Evolutionary conservation across 768 basidiomycete species (phyloP).

Genomic region (Roridomyces roridus): DNA sequence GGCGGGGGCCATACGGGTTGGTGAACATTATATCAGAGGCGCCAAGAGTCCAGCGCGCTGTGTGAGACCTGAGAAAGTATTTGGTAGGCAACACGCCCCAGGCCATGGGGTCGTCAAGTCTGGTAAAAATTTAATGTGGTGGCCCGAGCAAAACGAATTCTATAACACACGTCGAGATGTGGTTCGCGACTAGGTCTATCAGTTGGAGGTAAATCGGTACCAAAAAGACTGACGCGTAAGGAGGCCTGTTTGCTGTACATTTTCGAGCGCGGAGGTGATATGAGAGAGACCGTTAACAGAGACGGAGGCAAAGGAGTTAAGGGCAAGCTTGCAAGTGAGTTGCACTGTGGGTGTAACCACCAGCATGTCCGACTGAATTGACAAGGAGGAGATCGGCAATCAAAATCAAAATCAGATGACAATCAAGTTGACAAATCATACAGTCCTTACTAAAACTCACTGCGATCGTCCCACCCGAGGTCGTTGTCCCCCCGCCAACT

Average conservation of each 20-base stretch:
- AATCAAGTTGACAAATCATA: no score
- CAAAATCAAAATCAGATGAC: no score
- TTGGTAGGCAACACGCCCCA: conserved; percentile 84
- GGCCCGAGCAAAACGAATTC: not conserved
- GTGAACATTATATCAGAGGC: conserved; percentile 96
- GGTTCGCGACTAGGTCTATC: conserved; percentile 76
- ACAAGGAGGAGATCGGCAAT: not conserved
- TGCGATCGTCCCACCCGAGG: no score
- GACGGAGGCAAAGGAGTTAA: conserved; percentile 72
- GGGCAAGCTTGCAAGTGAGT: conserved; percentile 78
- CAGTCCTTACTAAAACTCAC: no score
- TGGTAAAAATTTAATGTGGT: conserved; percentile 33
- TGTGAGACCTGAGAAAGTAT: conserved; percentile 62
- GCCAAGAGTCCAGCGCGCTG: conserved; percentile 90
- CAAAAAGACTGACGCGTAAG: conserved; percentile 14
- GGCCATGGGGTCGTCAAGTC: conserved; percentile 82
- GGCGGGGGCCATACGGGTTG: conserved; percentile 68
- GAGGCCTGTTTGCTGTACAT: conserved; percentile 51
- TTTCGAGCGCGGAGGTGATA: conserved; percentile 66
- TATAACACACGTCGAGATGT: conserved; percentile 82
- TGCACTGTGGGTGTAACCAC: conserved; percentile 51
- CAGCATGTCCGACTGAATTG: no score
- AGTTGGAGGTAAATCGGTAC: conserved; percentile 6
- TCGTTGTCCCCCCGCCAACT: no score
- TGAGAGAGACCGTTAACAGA: conserved; percentile 73